These are phyloP conservation scores for Mercurialis annua DNA, from an alignment of 345 rosid genomes.

Conservation along the genomic window DNA sequence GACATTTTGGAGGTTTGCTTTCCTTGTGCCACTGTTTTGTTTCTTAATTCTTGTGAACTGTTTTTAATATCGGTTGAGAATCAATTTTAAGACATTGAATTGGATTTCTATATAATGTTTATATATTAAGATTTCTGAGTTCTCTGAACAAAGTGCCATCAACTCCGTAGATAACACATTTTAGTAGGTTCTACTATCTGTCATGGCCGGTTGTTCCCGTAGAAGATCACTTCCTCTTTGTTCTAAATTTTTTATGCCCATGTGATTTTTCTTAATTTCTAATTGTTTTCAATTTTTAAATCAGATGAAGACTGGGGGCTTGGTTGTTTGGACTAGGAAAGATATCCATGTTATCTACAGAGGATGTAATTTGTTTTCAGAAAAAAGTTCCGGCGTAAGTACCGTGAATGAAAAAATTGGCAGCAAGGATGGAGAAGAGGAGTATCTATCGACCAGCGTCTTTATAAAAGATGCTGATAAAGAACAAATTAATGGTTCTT, in stretches of 20 bases:
- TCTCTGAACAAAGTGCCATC: neutral
- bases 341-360: slow-evolving; percentile 52
- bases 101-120: neutral
- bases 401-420: slow-evolving; percentile 4
- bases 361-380: slow-evolving; percentile 37
- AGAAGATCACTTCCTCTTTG: neutral
- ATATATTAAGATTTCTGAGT: neutral
- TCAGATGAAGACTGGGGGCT: slow-evolving; percentile 84
- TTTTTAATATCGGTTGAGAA: too few species aligned
- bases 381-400: slow-evolving; percentile 3
- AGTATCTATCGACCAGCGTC: slow-evolving; percentile 10
- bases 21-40: slow-evolving; percentile 6
- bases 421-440: slow-evolving; percentile 21
- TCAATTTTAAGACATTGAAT: neutral
- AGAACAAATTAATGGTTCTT: slow-evolving; percentile 38
- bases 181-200: neutral
- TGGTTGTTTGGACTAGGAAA: slow-evolving; percentile 73
- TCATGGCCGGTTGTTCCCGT: neutral
- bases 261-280: slow-evolving; percentile 10
- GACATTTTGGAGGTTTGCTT: slow-evolving; percentile 69
- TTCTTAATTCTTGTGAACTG: neutral
- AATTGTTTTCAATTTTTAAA: slow-evolving; percentile 9
- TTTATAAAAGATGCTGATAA: slow-evolving; percentile 15
- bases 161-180: too few species aligned
- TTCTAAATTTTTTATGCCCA: neutral